Base-by-base conservation (phyloP, 1,284 basidiomycete genomes). In the Trichosporon faecale region DNA sequence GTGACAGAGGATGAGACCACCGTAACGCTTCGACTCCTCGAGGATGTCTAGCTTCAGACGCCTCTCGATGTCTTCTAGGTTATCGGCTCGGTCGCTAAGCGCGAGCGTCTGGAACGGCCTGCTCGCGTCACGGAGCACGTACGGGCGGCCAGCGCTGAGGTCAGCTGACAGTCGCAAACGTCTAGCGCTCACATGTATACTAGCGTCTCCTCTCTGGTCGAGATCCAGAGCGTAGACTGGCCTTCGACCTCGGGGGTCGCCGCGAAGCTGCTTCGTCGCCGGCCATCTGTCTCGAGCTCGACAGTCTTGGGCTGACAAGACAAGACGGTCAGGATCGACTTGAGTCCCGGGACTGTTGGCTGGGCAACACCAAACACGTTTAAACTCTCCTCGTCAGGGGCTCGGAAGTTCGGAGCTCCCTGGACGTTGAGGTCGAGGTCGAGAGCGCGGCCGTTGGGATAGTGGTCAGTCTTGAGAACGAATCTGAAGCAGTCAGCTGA, bases 301-400 rank as follows among this genome's bases (percentile, higher is more conserved):
- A 40, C 37, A 8, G 27, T 40, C 23, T 44, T 33, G 18, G 92
- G 92, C 64, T 91, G 87, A 77, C 91, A 94, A 29, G 90, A 87
- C 6, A 99, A 87, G 6, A 96, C 88, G 25, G 94, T 93, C 4
- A 99, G 86, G 66, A 99, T 94, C 0, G 94, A 95, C 70, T 94
- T 88, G 16, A 99, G 86, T 21, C 97, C 97, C 73, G 95, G 91
- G 0, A 94, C 90, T 3, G 95, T 94, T 14, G 97, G 97, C 80
- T 99, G 97, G 1, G 97, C 97, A 7, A 91, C 91, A 21, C 94
- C 95, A 80, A 91, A 97, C 1, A 98, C 93, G 74, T 95, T 94
- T 64, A 96, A 86, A 73, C 88, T 88, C 55, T 89, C 90, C 64
- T 89, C 87, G 68, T 89, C 86, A 25, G 91, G 91, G 64, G 92